Base-by-base conservation (phyloP, 208 protist species). In the Leishmania tarentolae region DNA sequence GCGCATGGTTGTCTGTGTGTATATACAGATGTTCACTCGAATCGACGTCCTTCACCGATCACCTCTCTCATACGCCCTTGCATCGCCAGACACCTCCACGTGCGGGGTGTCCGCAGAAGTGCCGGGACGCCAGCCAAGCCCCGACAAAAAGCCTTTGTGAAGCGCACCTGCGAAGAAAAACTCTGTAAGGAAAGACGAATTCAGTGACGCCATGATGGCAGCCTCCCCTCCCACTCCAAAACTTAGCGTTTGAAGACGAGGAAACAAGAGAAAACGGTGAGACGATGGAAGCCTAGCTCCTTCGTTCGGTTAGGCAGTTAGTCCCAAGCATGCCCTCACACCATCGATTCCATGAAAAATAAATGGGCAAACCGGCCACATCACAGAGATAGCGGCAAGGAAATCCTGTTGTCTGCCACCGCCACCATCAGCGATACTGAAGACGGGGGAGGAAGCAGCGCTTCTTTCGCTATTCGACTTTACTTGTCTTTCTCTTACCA, bases 401-500 rank as follows among this genome's bases (percentile, higher is more conserved):
- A 46, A 71, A 40, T 15, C 21, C 4, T 15, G 42, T 8, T 46
- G 66, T 0, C 21, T 2, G 31, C 40, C 66, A 71, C 40, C 19
- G n/a, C 66, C 44, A 11, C 37, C 1, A 8, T 47, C 6, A 9
- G 40, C 46, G 40, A 17, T 3, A 71, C 66, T n/a, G 40, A 31
- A 40, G 28, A 52, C 21, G 15, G 1, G 11, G 40, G 46, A 24
- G 28, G 35, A 35, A n/a, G 28, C 24, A 44, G 21, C 15, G 35
- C 24, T 40, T 19, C 11, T 47, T 73, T n/a, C 1, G 9, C 31
- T 28, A 9, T 2, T 37, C 31, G 24, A 59, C 72, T 5, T 24
- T 46, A 6, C 9, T 42, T 15, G 44, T 5, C 53, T 17, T 63
- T 7, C 79, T 76, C 87, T 28, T 52, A 89, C 72, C 78, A 88